Evolutionary conservation across 768 basidiomycete genomes (phyloP).

Genomic region (Mrakia hoshinonis): DNA sequence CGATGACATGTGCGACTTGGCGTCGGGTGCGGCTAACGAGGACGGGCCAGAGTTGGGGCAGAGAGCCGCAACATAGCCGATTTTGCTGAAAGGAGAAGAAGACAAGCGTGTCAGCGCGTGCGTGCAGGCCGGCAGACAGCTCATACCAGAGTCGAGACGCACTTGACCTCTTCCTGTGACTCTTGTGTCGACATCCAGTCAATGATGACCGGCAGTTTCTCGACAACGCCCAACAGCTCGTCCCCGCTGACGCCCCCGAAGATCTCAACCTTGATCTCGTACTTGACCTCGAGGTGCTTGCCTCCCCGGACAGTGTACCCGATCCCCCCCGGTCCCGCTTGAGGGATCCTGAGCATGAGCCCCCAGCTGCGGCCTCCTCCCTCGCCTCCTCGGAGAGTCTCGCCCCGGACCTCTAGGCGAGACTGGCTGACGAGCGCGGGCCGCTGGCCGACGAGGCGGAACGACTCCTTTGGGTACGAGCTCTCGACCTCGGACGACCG

Average conservation of each 20-base stretch:
- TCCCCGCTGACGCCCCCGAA: neutral
- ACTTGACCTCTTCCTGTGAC: constrained; percentile 8
- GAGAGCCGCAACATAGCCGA: constrained; percentile 11
- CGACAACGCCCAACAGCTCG: neutral
- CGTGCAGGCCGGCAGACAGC: too few species aligned
- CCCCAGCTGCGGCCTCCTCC: constrained; percentile 9
- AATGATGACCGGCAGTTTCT: neutral
- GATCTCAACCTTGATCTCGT: constrained; percentile 14
- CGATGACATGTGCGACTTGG: neutral
- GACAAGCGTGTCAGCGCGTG: neutral
- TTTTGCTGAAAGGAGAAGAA: neutral
- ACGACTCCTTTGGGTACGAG: neutral
- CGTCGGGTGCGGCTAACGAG: neutral
- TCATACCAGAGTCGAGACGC: too few species aligned
- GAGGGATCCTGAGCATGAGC: constrained; percentile 1
- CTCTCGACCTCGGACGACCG: neutral
- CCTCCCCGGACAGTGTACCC: constrained; percentile 14
- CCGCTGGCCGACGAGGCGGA: neutral
- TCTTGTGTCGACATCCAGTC: neutral
- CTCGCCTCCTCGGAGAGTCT: neutral
- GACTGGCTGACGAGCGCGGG: constrained; percentile 11
- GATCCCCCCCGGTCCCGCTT: neutral
- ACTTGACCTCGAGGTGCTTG: constrained; percentile 8
- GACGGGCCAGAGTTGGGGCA: neutral
- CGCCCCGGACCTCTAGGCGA: constrained; percentile 3